Base-by-base conservation (phyloP, 192 early-diverging fungal genomes). In the Coemansia sp. region DNA sequence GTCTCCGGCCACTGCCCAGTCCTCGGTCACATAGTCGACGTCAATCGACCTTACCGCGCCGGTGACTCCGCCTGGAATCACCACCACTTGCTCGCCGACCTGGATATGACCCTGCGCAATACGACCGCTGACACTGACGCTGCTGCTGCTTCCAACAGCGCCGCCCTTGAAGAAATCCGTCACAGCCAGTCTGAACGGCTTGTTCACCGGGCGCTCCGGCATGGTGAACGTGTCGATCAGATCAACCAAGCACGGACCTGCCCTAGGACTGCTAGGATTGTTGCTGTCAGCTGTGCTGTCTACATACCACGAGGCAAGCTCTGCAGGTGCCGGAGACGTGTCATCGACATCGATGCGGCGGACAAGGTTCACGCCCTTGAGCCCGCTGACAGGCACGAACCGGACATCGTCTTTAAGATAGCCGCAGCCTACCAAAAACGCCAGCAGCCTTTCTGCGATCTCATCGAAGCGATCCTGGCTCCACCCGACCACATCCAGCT, bases 1-100 rank as follows among this genome's bases (percentile, higher is more conserved):
- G 69, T 98, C 97, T n/a, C 97, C 97, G 12, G 94, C 94, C 1
- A 87, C 95, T 11, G 94, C 96, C 93, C 94, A 98, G 56, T 90
- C 85, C 16, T 85, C 79, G 0, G 87, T 60, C 50, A 88, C 88
- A 59, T 89, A 87, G 56, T 86, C 87, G 6, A 89, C 78, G 50
- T 93, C 90, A 62, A 97, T 87, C 3, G 86, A 90, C 69, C 92
- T 93, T 32, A 98, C 88, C 11, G 77, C 61, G 0, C 91, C 96
- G 14, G 75, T 52, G 69, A 92, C 91, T 36, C 85, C 85, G 60
- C 93, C 88, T 6, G 97, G 97, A 61, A 97, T 88, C 29, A 93
- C 75, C 64, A 90, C 69, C 7, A 99, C 70, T 14, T 83, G 67
- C 52, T 98, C 93, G 50, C 94, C 96, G 42, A 95, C 66, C 68